Conservation (phyloP, 805 yeast species). For the Metschnikowia koreensis region DNA sequence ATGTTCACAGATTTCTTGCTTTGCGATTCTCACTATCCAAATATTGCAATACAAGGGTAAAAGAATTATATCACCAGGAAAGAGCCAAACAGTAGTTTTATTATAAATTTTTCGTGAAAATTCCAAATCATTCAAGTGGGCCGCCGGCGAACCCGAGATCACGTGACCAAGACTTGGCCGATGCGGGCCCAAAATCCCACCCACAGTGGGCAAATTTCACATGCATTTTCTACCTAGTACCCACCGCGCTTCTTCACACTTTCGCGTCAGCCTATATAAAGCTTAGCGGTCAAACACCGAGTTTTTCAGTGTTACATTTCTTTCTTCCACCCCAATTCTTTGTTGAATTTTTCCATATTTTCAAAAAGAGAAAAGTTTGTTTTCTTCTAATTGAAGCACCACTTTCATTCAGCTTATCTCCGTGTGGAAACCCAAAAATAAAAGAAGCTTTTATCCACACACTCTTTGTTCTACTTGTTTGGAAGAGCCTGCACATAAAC, state of each 20-base stretch:
- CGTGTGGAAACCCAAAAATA: no score
- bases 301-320: neutral
- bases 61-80: no score
- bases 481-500: neutral
- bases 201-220: conserved; percentile 1
- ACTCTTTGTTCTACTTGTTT: neutral
- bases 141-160: neutral
- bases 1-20: no score
- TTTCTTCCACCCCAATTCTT: neutral
- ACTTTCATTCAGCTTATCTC: no score
- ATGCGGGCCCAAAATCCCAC: neutral
- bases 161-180: neutral
- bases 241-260: neutral
- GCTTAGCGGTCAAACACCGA: neutral
- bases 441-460: neutral
- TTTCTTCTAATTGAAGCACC: no score
- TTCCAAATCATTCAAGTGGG: neutral
- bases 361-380: neutral
- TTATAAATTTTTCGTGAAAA: neutral
- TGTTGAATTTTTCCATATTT: neutral
- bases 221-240: neutral
- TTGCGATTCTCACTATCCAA: no score
- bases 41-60: no score
- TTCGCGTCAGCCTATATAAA: conserved; percentile 3
- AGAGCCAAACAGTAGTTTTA: no score